These are phyloP conservation scores for Paraphoma chrysanthemicola DNA, from an alignment of 2,329 filamentous ascomycete species.

Conservation along the genomic window DNA sequence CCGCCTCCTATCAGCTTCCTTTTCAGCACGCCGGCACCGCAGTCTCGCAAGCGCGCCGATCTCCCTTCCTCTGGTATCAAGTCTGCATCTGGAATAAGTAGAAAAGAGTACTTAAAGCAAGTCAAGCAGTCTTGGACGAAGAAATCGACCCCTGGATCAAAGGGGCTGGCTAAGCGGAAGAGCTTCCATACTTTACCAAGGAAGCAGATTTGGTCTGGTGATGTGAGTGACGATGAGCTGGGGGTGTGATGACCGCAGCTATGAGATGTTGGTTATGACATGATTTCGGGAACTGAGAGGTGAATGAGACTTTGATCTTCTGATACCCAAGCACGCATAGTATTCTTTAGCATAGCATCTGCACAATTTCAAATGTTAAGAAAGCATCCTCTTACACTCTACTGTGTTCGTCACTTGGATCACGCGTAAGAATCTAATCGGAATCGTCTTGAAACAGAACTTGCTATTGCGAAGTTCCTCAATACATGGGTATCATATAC, in stretches of 20 bases:
- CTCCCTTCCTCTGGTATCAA: conserved; percentile 5
- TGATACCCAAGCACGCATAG: not conserved
- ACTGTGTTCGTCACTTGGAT: not conserved
- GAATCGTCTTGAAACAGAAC: not conserved
- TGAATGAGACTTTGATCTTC: not conserved
- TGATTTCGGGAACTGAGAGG: not conserved
- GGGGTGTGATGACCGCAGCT: conserved; percentile 10
- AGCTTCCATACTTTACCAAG: conserved; percentile 8
- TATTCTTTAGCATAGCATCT: not conserved
- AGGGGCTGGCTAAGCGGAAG: conserved; percentile 10
- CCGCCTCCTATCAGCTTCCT: conserved; percentile 18
- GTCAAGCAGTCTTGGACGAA: conserved; percentile 34
- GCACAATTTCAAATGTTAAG: not conserved
- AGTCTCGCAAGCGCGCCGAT: conserved; percentile 16
- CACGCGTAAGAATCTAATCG: not conserved
- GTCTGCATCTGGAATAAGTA: conserved; percentile 11
- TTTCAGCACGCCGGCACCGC: conserved; percentile 13
- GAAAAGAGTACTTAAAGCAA: conserved; percentile 22
- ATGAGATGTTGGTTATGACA: not conserved
- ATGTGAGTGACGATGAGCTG: conserved; percentile 38
- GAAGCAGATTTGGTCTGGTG: conserved; percentile 18
- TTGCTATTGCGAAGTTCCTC: not conserved
- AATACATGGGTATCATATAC: not conserved
- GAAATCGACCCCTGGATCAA: conserved; percentile 9
- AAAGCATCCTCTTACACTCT: not conserved